Base-by-base conservation (phyloP, 1,284 basidiomycete genomes). In the Wolfiporia cocos region DNA sequence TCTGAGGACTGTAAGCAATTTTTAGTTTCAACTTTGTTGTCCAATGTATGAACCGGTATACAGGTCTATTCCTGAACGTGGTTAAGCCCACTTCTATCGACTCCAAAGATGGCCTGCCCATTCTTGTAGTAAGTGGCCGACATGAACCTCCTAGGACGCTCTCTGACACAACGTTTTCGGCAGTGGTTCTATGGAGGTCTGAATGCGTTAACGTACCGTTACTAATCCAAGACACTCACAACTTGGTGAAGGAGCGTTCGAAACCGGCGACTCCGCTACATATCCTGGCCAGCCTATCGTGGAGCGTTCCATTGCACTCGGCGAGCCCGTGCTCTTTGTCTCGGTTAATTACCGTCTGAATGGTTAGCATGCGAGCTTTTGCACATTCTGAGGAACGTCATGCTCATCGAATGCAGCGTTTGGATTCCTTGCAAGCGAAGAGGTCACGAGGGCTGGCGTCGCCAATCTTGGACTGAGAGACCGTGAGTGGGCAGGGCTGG, bases 21-120 rank as follows among this genome's bases (percentile, higher is more conserved):
- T 20, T 18, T 4, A 6, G 1, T 34, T 11, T 12, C 14, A n/a
- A 33, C 12, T 12, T 18, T 12, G 19, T 5, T 34, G 32, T 14
- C 7, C 19, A 12, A 23, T 5, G 4, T 23, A 2, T 32, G 18
- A 21, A 33, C n/a, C n/a, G 6, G 47, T 56, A 9, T 3, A 3
- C 15, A 73, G 79, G 81, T 54, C 59, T 83, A 30, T 72, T 66
- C 1, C 48, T 82, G 46, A 82, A 82, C 53, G 70, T 84, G 5
- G 62, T 73, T 42, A 70, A 66, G 23, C 73, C 78, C 3, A 55
- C 65, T 2, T 59, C 54, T 17, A 59, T 65, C 1, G 61, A 57
- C 1, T 34, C 65, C 1, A 50, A 48, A 17, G 65, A 67, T 0
- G 70, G 71, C 28, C 58, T 80, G 18, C 80, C 81, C 0, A 76